Conservation (phyloP, 148 eudicot genomes). For the Oxyria digyna region DNA sequence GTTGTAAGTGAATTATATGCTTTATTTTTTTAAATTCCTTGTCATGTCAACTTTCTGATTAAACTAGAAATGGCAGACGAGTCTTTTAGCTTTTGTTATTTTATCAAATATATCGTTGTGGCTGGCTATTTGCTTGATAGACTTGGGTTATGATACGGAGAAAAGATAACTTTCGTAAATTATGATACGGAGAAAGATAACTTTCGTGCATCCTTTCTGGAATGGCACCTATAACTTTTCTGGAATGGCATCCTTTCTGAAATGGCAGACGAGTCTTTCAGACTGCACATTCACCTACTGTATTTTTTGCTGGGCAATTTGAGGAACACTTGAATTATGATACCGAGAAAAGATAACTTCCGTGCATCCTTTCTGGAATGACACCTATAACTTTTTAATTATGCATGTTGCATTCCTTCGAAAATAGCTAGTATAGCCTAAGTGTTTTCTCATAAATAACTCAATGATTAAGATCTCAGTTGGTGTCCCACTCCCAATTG, state of each 20-base stretch:
- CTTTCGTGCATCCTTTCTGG: neutral
- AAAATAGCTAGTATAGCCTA: neutral
- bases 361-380: neutral
- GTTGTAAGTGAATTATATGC: constrained; percentile 37
- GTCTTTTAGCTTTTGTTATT: neutral
- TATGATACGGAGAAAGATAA: neutral
- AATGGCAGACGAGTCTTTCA: neutral
- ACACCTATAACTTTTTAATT: neutral
- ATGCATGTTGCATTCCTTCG: neutral
- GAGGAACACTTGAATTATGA: neutral
- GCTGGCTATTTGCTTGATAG: neutral
- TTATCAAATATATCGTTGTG: neutral
- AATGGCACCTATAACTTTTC: neutral
- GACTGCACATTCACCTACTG: neutral
- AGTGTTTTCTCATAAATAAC: neutral
- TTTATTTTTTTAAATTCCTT: neutral
- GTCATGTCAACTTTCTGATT: neutral
- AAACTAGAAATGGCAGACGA: neutral
- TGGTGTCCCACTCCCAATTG: neutral
- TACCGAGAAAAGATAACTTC: neutral
- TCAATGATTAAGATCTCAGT: neutral
- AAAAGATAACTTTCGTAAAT: no score
- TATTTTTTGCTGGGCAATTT: neutral
- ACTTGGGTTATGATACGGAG: no score
- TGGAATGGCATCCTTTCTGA: neutral